Conservation (phyloP, 208 protist genomes). For the Trypanosoma cruzi region DNA sequence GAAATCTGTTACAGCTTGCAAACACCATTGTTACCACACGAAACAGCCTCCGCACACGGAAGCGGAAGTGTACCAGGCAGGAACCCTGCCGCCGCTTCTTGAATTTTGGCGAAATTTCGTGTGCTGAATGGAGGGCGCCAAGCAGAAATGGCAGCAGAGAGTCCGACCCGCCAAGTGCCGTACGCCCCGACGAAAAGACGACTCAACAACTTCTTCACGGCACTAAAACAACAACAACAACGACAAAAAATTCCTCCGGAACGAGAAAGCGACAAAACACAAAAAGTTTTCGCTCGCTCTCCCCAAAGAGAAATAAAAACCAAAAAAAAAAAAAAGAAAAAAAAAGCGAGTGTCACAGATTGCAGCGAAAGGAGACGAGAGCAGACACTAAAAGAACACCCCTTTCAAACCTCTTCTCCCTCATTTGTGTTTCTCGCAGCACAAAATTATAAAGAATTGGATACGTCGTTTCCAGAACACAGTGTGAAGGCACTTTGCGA, state of each 20-base stretch:
- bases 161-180: background rate
- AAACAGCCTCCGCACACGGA: background rate
- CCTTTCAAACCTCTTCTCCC: background rate
- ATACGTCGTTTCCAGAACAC: too few relatives aligned
- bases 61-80: slow-evolving; percentile 1
- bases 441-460: too few relatives aligned
- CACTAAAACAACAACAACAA: too few relatives aligned
- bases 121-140: background rate
- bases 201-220: background rate
- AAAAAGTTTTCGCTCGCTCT: too few relatives aligned
- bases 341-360: too few relatives aligned
- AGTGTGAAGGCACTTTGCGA: background rate
- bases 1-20: background rate
- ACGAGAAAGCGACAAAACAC: too few relatives aligned
- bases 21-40: background rate
- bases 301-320: too few relatives aligned
- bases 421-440: background rate
- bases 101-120: background rate
- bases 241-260: too few relatives aligned
- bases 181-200: background rate
- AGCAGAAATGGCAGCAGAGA: background rate
- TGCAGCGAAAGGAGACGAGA: background rate
- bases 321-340: too few relatives aligned
- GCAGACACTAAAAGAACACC: background rate
- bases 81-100: background rate